Base-by-base conservation (phyloP, 495 filamentous ascomycete species). In the Podospora bellae-mahoneyi region DNA sequence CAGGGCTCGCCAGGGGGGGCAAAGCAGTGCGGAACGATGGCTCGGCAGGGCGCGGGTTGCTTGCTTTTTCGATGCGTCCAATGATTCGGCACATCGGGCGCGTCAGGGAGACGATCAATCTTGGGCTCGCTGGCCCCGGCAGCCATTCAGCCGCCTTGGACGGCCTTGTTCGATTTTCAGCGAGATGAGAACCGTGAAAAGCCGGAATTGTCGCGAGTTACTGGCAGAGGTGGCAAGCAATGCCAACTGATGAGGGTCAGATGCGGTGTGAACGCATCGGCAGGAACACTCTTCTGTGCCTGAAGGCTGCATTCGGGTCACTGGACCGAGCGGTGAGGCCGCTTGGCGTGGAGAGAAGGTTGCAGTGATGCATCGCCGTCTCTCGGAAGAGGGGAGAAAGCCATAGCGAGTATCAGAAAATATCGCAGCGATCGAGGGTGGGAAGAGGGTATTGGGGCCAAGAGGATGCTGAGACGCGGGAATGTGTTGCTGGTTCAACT, bases 41-140 rank as follows among this genome's bases (percentile, higher is more conserved):
- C 64, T 70, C 62, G 64, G 64, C 66, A 64, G 34, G 54, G 62
- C 60, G 53, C 60, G 58, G 60, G 30, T 61, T n/a, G 39, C 56
- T 20, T 23, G 26, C 64, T 28, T 60, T 55, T 64, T 39, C 39
- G 64, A 30, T 28, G 64, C 71, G 65, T 74, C 39, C 39, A 48
- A 48, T 48, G 39, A 48, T 48, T 48, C 39, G 39, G 39, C 39
- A 48, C 55, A 74, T 72, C 72, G 72, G 68, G 57, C 59, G 69
- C 56, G 32, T 70, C 69, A 66, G 62, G 59, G 64, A 65, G 66
- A 54, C 63, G 71, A 66, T 71, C 66, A 69, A 75, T 71, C 71
- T 71, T 56, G 16, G 16, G 66, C 57, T 23, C 19, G 60, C 5
- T 30, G 30, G 27, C 55, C 28, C 54, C 64, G 56, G 20, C 32